These are phyloP conservation scores for Aspergillus saccharolyticus DNA, from an alignment of 495 filamentous ascomycete species.

Conservation along the genomic window DNA sequence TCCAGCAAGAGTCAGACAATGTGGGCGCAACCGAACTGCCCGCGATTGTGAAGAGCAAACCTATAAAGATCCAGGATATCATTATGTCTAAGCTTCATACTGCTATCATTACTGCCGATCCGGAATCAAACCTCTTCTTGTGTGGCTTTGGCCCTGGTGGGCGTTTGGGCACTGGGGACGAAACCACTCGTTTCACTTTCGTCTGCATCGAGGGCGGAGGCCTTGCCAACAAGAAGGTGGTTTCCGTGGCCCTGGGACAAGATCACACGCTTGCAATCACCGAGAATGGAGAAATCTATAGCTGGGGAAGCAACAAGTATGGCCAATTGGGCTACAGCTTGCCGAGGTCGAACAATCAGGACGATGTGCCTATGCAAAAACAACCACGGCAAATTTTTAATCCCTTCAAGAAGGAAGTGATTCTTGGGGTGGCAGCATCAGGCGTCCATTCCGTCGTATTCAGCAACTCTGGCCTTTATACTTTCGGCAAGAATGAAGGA, in stretches of 20 bases:
- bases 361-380: slow-evolving; percentile 75
- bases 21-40: slow-evolving; percentile 50
- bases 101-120: slow-evolving; percentile 84
- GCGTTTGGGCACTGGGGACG: slow-evolving; percentile 83
- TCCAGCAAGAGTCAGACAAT: slow-evolving; percentile 16
- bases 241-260: slow-evolving; percentile 74
- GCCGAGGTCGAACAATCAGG: slow-evolving; percentile 42
- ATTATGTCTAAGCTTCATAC: slow-evolving; percentile 89
- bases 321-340: slow-evolving; percentile 83
- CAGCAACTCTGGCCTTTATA: slow-evolving; percentile 75
- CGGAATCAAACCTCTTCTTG: slow-evolving; percentile 85
- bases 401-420: slow-evolving; percentile 75
- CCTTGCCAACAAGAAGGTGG: slow-evolving; percentile 63
- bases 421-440: slow-evolving; percentile 84
- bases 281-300: slow-evolving; percentile 75
- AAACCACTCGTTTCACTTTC: slow-evolving; percentile 80
- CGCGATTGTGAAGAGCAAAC: slow-evolving; percentile 59
- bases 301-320: slow-evolving; percentile 86
- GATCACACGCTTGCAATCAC: slow-evolving; percentile 87
- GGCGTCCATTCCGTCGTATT: slow-evolving; percentile 87
- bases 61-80: slow-evolving; percentile 68
- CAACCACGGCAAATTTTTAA: slow-evolving; percentile 87
- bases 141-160: slow-evolving; percentile 91
- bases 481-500: slow-evolving; percentile 93
- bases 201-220: slow-evolving; percentile 70